Conservation (phyloP, 208 protist species). For the Wallacemonas sp. region DNA sequence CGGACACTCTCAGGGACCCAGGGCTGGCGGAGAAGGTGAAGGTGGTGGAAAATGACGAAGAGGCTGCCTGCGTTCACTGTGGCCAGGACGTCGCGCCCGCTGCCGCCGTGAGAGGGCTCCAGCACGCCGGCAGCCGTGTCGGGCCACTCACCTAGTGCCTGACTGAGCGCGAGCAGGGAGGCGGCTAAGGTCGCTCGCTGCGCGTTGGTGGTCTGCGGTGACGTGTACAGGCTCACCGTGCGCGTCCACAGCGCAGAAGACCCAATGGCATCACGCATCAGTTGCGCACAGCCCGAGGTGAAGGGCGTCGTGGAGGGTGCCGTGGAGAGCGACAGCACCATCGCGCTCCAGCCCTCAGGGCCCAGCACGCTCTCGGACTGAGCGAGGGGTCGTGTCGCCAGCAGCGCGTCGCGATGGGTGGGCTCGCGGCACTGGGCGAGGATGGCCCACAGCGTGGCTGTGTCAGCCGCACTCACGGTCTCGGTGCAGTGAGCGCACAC, state of each 20-base stretch:
- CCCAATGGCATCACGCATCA: constrained; percentile 42
- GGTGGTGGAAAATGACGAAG: constrained; percentile 7
- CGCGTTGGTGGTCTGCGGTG: constrained; percentile 1
- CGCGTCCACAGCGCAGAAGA: neutral
- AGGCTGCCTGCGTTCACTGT: constrained; percentile 14
- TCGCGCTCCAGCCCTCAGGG: constrained; percentile 28
- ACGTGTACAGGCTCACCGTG: neutral
- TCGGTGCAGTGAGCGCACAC: constrained; percentile 15
- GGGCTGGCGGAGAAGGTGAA: constrained; percentile 23
- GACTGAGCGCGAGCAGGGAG: constrained; percentile 21
- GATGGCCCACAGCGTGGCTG: constrained; percentile 35
- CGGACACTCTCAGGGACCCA: constrained; percentile 32
- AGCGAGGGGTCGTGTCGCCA: constrained; percentile 34
- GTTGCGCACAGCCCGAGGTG: neutral
- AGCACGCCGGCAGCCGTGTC: too few relatives aligned
- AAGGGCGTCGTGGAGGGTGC: neutral
- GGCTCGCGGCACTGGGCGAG: constrained; percentile 27
- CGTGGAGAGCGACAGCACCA: constrained; percentile 10
- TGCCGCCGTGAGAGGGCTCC: too few relatives aligned
- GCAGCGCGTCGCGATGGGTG: constrained; percentile 33
- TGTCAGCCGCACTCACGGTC: constrained; percentile 23
- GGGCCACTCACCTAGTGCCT: constrained; percentile 24
- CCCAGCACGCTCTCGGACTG: constrained; percentile 25
- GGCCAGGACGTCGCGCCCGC: too few relatives aligned
- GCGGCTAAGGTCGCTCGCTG: constrained; percentile 11